These are phyloP conservation scores for Avena eriantha DNA, from an alignment of 176 grass and related monocot genomes.

Conservation along the genomic window DNA sequence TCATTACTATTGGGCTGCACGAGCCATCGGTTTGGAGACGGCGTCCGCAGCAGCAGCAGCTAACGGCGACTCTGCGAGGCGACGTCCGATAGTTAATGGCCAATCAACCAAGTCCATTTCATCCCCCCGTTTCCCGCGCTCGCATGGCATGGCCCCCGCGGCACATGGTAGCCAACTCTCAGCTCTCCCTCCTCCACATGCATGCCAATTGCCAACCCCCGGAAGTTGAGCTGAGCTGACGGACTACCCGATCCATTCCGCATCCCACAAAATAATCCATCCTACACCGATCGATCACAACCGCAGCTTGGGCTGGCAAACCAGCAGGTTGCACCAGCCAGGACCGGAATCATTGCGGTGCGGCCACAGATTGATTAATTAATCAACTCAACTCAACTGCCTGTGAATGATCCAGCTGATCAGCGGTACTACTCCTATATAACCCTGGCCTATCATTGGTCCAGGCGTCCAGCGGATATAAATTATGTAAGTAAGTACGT, in stretches of 20 bases:
- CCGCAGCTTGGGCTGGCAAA: neutral
- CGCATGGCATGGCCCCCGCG: neutral
- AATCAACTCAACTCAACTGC: neutral
- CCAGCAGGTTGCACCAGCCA: slow-evolving; percentile 19
- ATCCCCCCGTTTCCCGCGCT: neutral
- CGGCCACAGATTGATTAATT: neutral
- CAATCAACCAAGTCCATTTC: neutral
- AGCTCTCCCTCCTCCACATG: neutral
- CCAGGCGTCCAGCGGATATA: neutral
- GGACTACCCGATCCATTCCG: neutral
- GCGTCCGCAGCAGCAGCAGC: too few relatives aligned
- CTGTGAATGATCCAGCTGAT: neutral
- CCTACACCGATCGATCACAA: too few relatives aligned
- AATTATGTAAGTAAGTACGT: neutral
- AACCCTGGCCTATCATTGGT: slow-evolving; percentile 10
- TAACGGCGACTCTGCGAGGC: too few relatives aligned
- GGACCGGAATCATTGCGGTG: neutral
- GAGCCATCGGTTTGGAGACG: too few relatives aligned
- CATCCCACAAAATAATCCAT: neutral
- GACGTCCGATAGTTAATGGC: neutral
- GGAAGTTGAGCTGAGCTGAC: neutral
- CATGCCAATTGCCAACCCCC: neutral
- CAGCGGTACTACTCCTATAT: too few relatives aligned
- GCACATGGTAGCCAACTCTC: neutral
- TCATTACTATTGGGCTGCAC: neutral